Conservation (phyloP, 2,329 filamentous ascomycete species). For the Curvularia verruculosa region DNA sequence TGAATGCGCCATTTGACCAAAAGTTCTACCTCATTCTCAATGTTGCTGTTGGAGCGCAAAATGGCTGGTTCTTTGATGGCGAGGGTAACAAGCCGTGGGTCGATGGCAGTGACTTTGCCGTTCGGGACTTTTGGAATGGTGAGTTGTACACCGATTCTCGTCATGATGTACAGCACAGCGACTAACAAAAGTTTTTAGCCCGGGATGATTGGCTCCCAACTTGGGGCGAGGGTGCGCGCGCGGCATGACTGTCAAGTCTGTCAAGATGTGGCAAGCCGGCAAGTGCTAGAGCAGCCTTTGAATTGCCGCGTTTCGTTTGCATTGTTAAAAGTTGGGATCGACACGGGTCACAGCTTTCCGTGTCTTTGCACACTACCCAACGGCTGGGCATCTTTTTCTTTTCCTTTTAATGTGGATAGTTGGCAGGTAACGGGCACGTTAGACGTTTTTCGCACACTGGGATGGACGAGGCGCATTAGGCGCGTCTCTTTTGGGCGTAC, state of each 20-base stretch:
- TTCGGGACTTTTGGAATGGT: constrained; percentile 35
- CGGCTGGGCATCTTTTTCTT: neutral
- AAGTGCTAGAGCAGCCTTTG: constrained; percentile 21
- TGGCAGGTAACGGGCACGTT: constrained; percentile 4
- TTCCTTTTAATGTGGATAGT: neutral
- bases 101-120: constrained; percentile 30
- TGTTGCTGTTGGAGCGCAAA: constrained; percentile 75
- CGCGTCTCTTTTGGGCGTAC: constrained; percentile 3
- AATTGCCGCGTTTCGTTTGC: neutral
- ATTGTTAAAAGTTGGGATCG: neutral
- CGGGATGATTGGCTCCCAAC: constrained; percentile 66
- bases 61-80: constrained; percentile 75
- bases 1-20: constrained; percentile 75
- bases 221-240: constrained; percentile 66
- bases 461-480: constrained; percentile 12
- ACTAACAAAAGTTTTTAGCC: constrained; percentile 72
- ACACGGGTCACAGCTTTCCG: neutral
- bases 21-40: constrained; percentile 77
- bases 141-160: neutral
- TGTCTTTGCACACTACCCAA: neutral
- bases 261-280: constrained; percentile 59
- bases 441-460: constrained; percentile 7
- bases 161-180: neutral
- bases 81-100: constrained; percentile 78
- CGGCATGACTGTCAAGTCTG: constrained; percentile 68